Percentiles rank a stretch among this genome's conserved stretches.
phyloP scores from a whole-genome alignment of 768 basidiomycete species.

The Xerocomellus dryophilus region DNA sequence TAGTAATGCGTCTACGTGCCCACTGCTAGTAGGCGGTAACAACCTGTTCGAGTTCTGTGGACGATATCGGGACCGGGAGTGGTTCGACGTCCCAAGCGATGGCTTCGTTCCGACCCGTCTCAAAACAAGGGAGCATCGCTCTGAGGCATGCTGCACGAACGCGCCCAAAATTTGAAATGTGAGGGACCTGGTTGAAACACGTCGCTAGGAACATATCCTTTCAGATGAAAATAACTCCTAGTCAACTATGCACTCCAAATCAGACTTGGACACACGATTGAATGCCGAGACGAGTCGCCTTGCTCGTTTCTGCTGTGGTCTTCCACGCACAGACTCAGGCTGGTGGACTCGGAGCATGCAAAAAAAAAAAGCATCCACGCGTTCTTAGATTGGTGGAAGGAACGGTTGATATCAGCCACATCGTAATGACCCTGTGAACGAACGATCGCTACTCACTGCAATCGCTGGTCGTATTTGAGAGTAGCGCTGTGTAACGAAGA shows the following conservation, averaged over 20 bases:
- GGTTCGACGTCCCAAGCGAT: slow-evolving; percentile 4
- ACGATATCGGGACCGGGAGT: not conserved
- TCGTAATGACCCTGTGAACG: not conserved
- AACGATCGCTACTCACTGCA: not conserved
- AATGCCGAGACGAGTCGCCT: not conserved
- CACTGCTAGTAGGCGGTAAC: slow-evolving; percentile 3
- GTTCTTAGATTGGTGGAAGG: not conserved
- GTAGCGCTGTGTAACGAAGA: not conserved
- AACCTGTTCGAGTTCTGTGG: not conserved
- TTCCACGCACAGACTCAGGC: not conserved
- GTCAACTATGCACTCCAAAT: not conserved
- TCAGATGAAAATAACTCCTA: not conserved
- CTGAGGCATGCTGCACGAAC: slow-evolving; percentile 3
- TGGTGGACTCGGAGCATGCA: not conserved
- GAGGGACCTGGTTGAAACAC: not conserved
- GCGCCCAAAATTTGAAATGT: not conserved
- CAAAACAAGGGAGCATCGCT: slow-evolving; percentile 2
- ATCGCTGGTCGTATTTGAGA: not conserved
- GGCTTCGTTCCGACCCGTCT: not conserved
- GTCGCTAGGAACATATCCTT: not conserved
- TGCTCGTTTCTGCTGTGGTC: slow-evolving; percentile 1
- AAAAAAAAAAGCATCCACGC: not conserved
- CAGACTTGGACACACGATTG: not conserved
- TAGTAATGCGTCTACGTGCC: not conserved
- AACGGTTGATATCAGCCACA: not conserved